Conservation (phyloP, 345 rosid genomes). For the Citrus maxima region DNA sequence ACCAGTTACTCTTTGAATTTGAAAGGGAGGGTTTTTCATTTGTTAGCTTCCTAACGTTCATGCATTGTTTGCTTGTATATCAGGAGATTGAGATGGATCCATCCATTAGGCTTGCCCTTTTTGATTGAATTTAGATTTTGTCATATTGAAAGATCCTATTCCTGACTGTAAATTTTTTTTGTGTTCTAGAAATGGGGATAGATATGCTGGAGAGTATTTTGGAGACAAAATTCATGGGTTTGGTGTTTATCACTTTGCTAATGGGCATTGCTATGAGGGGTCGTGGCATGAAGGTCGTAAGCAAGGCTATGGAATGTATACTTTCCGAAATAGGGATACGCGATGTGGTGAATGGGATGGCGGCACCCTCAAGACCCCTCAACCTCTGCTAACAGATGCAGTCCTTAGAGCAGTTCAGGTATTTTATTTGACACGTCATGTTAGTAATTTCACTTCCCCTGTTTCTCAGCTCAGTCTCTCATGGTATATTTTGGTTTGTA, state of each 20-base stretch:
- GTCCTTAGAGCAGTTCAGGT: constrained; percentile 71
- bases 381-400: constrained; percentile 38
- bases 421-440: constrained; percentile 3
- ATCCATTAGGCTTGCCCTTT: too few species aligned
- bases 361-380: constrained; percentile 52
- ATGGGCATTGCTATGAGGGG: constrained; percentile 91
- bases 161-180: constrained; percentile 8
- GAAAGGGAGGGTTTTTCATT: too few species aligned
- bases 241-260: constrained; percentile 82
- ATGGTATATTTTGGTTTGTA: background rate
- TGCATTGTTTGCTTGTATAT: background rate
- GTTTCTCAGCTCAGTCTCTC: background rate
- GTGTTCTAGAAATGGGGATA: constrained; percentile 80
- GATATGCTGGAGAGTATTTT: constrained; percentile 86
- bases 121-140: background rate
- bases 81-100: background rate
- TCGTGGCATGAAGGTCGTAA: constrained; percentile 97
- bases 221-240: constrained; percentile 95
- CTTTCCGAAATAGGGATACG: constrained; percentile 60
- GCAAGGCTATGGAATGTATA: constrained; percentile 87
- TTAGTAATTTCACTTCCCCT: constrained; percentile 2
- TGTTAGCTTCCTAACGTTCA: background rate
- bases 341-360: constrained; percentile 81
- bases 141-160: background rate
- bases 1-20: background rate